phyloP scores from a whole-genome alignment of 1,139 yeast genomes.

The Yarrowia galli region DNA sequence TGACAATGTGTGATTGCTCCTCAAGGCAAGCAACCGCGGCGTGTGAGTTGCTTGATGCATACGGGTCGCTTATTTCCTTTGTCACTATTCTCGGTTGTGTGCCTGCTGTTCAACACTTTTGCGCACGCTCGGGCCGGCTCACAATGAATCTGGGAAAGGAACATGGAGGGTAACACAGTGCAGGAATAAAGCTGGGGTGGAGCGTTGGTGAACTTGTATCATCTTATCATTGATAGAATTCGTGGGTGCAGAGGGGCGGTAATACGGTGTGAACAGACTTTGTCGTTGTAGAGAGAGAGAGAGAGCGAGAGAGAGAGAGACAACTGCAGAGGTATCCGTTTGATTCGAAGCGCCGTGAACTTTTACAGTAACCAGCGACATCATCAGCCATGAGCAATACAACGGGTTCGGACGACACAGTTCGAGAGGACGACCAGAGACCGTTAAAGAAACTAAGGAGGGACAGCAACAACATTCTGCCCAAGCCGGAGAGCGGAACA shows the following conservation, averaged over 20 bases:
- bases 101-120: too few relatives aligned
- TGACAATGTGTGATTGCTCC: too few relatives aligned
- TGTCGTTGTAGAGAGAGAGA: neutral
- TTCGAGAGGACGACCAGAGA: slow-evolving; percentile 3
- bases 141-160: neutral
- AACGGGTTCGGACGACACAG: neutral
- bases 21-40: neutral
- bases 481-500: neutral
- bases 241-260: neutral
- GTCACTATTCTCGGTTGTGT: neutral
- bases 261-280: slow-evolving; percentile 3
- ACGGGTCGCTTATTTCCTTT: neutral
- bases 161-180: neutral
- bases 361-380: neutral
- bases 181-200: neutral
- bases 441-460: slow-evolving; percentile 4
- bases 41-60: neutral
- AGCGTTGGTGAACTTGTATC: neutral
- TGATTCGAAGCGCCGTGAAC: neutral
- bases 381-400: slow-evolving; percentile 2
- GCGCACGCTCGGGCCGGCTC: neutral
- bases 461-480: neutral
- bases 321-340: neutral
- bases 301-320: neutral
- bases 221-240: slow-evolving; percentile 12